Base-by-base conservation (phyloP, 2,329 filamentous ascomycete genomes). In the Epichloe glyceriae region DNA sequence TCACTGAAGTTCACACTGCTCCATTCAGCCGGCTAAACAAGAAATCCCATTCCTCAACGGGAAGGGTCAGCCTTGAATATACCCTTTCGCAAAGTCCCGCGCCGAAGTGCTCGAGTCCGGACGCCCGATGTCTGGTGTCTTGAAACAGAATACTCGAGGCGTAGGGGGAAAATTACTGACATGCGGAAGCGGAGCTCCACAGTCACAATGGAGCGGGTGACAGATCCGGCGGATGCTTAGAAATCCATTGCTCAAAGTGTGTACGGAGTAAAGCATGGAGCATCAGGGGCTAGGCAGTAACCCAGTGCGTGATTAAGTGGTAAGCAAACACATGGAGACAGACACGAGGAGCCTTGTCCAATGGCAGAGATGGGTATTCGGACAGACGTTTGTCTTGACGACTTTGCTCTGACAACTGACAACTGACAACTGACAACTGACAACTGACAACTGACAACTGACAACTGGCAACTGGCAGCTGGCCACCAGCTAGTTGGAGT, bases 181-280 rank as follows among this genome's bases (percentile, higher is more conserved):
- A 26, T 26, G 7, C 39, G 3, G 38, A 47, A 35, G 49, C 51
- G 46, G 52, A 53, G 46, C 52, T 49, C 52, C 52, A 46, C 49
- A 47, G 38, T 50, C 34, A 40, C 43, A 46, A 42, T 43, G 52
- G 49, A 51, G 47, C 34, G 41, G 22, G 44, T 20, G 49, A 39
- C 43, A 46, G 46, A 44, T 42, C 43, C 20, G 41, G 48, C 42
- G 8, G 41, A 49, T 52, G 52, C 52, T 53, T 53, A 53, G 52
- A 53, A 53, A 53, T 53, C 52, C 52, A 47, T 30, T 11, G 26
- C 26, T 30, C 26, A 26, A 26, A 7, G 4, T 26, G 26, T 22
- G 22, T 22, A 22, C 20, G 20, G 4, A 22, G 22, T 26, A 26
- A 26, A 26, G 26, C 7, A 26, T 26, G 26, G 26, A 26, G 26